Evolutionary conservation across 2,329 filamentous ascomycete species (phyloP), one percentile per base, ranked within the genome.

Genomic region (Botryotinia globosa): DNA sequence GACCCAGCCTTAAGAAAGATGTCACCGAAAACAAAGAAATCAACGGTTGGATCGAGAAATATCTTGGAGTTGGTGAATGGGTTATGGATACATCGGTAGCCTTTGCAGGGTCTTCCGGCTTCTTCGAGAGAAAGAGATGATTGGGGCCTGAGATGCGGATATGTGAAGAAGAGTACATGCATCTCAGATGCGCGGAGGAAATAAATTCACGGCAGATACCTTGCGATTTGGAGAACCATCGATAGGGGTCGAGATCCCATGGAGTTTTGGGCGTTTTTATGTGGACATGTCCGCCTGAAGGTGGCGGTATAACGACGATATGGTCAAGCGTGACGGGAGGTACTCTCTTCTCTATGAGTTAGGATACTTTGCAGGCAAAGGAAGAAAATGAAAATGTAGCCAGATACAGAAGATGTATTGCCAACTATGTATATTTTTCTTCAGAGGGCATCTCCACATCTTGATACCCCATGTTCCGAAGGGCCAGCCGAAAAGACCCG

Each of bases 71-170:
- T 29, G 96, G 96, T 78, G 96, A 99, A 85, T 97, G 94, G 89
- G 92, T 98, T 76, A 97, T 99, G 94, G 96, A 99, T 83, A 92
- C 97, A 85, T 97, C 94, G 44, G 94, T 98, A 45, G 94, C 94
- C 58, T 89, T 98, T 73, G 93, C 97, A 81, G 92, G 94, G 59
- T 91, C 92, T 66, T 97, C 93, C 81, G 88, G 91, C 74, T 99
- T 90, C 84, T 99, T 99, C 82, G 94, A 98, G 85, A 89, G 96
- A 80, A 94, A 89, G 82, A 89, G 94, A 85, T 97, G 77, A 73
- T 37, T 61, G 20, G 6, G 5, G 18, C 34, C 29, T 67, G 32
- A 18, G 34, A 32, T 29, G 7, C 18, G 25, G 48, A 32, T 56
- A 22, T 42, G 22, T 18, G 48, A 42, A 32, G 16, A 56, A 56